Conservation (phyloP, 2,329 filamentous ascomycete species). For the Zymoseptoria crescenta region DNA sequence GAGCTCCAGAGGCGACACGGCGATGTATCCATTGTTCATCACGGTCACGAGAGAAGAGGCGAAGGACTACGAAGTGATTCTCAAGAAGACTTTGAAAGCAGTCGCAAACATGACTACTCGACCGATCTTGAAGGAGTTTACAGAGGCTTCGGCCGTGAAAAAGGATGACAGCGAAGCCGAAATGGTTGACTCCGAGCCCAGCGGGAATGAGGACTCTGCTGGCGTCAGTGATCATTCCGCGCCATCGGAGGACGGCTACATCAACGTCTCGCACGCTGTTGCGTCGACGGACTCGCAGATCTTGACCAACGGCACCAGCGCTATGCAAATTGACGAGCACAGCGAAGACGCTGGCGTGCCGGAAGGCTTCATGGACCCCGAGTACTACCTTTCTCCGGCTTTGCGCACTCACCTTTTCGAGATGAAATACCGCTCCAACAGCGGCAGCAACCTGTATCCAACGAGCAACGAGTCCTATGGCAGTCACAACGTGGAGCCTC, state of each 20-base stretch:
- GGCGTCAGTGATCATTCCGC: conserved; percentile 71
- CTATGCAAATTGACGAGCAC: conserved; percentile 6
- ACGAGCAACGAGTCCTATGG: conserved; percentile 35
- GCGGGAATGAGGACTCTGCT: conserved; percentile 35
- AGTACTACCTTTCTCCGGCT: conserved; percentile 47
- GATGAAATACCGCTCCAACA: conserved; percentile 55
- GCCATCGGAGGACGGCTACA: conserved; percentile 81
- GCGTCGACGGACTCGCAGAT: neutral
- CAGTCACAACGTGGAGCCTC: conserved; percentile 15
- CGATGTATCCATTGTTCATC: conserved; percentile 52
- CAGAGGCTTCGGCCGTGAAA: conserved; percentile 7
- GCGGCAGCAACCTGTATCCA: conserved; percentile 53
- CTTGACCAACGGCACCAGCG: conserved; percentile 3
- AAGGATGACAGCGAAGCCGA: conserved; percentile 2
- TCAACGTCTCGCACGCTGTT: conserved; percentile 54
- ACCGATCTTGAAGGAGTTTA: conserved; percentile 50
- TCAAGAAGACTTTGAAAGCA: conserved; percentile 70
- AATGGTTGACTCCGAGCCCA: conserved; percentile 7
- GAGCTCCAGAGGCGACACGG: conserved; percentile 32
- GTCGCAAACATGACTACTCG: conserved; percentile 69
- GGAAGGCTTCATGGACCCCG: conserved; percentile 21
- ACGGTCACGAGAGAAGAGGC: conserved; percentile 67
- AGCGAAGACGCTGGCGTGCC: conserved; percentile 16
- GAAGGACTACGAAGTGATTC: conserved; percentile 60
- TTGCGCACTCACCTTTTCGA: conserved; percentile 66